Base-by-base conservation (phyloP, 257 asterid species). In the Plantago ovata region DNA sequence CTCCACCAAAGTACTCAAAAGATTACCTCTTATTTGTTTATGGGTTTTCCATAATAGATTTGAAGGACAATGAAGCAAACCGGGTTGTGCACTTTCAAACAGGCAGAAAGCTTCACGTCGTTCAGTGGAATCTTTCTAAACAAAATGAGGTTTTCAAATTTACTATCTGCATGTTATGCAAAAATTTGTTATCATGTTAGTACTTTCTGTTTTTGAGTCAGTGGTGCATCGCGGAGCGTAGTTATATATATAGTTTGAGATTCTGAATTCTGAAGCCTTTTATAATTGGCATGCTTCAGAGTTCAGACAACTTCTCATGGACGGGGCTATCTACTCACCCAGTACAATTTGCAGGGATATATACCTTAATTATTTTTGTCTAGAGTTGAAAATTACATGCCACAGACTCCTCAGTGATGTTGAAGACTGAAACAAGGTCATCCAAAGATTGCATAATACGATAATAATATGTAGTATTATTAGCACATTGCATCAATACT, bases 81-180 rank as follows among this genome's bases (percentile, higher is more conserved):
- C 98, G 81, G 66, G 56, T 87, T 72, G 72, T 87, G 77, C 96
- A 91, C 73, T 72, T 79, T 62, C 69, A 86, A 56, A 74, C 75
- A 15, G 22, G 55, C 46, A 84, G 77, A 61, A 86, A 84, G 72
- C 82, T 87, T 75, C 96, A 91, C 70, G 89, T 75, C 24, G 79
- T 85, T 66, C 79, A 94, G 58, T 87, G 98, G 98, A 91, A 87
- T 66, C 82, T 62, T 62, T 78, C 89, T 56, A 91, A 91, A 76
- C 95, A 91, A 75, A 80, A 85, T 38, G 98, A 91, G 96, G 98
- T 83, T 38, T 69, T 78, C 41, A 28, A 28, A 9, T 57, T 49
- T 22, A 49, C 62, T 50, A 62, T 65, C 59, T 57, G 15, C 61
- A 32, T 15, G 64, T 46, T 14, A 38, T 69, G 49, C 61, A 18